Evolutionary conservation across 805 yeast species (phyloP), one percentile per base, ranked within the genome.

Genomic region (Candida lessepsii): DNA sequence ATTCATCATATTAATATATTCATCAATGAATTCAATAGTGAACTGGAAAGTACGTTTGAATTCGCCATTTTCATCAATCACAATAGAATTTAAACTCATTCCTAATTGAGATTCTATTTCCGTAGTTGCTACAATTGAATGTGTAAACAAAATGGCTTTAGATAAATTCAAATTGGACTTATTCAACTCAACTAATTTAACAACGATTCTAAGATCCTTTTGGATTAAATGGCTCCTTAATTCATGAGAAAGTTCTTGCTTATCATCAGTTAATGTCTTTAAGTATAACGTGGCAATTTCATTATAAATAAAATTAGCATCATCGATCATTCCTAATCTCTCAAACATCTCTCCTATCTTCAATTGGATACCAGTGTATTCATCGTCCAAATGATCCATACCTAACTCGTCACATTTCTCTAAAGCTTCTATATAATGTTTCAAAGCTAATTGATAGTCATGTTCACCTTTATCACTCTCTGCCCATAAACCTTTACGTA

Each of bases 271-370:
- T 44, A 81, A 63, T 11, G 76, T 76, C 10, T 76, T 71, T 47
- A 78, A 68, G 53, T 80, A 83, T 27, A 77, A 63, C 3, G 80
- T 70, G 10, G 81, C 76, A 35, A 86, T 65, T 51, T 85, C 91
- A 41, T 77, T 67, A 60, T 86, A 89, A 7, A 86, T 62, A 46
- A 71, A 69, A 26, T 76, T 70, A 0, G 96, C 95, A 38, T 83
- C 84, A 10, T 76, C 76, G 23, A 54, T 48, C 78, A 76, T 71
- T 15, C 70, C 73, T 50, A 88, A 60, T 29, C 81, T 70, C 53
- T 87, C 96, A 56, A 79, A 86, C 88, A 88, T 83, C 53, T 89
- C 96, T 9, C 84, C 95, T 25, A 87, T 67, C 53, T 90, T 87
- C 58, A 91, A 69, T 54, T 90, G 95, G 39, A 91, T 78, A 0